Conservation (phyloP, 306 rosid species). For the Prinsepia uniflora region DNA sequence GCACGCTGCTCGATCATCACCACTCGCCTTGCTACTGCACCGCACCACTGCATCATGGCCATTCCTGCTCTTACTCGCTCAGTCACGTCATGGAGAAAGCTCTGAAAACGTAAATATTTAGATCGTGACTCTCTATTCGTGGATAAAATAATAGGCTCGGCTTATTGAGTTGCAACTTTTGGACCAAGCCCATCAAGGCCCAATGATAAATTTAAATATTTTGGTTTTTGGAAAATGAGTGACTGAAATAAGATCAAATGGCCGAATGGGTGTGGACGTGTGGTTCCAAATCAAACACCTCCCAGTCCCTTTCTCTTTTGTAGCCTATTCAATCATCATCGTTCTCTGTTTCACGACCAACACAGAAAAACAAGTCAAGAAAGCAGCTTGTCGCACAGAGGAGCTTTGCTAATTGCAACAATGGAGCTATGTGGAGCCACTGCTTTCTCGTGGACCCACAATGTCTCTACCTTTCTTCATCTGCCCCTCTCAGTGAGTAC, state of each 20-base stretch:
- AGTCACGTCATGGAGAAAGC: background rate
- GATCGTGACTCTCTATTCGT: background rate
- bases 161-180: background rate
- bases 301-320: background rate
- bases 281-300: slow-evolving; percentile 49
- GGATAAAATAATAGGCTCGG: background rate
- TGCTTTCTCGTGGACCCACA: slow-evolving; percentile 58
- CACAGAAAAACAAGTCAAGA: background rate
- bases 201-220: background rate
- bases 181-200: background rate
- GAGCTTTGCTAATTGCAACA: slow-evolving; percentile 1
- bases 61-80: slow-evolving; percentile 4
- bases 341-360: background rate
- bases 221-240: slow-evolving; percentile 16
- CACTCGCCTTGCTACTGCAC: slow-evolving; percentile 49
- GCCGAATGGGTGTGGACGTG: slow-evolving; percentile 48
- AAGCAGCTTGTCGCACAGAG: background rate
- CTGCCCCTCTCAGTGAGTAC: slow-evolving; percentile 46
- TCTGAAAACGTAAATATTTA: background rate
- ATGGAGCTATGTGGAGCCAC: slow-evolving; percentile 50
- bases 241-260: slow-evolving; percentile 22
- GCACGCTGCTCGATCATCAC: slow-evolving; percentile 34
- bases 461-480: slow-evolving; percentile 46
- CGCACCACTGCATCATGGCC: slow-evolving; percentile 62
- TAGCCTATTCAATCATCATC: background rate